Evolutionary conservation across 1,139 yeast genomes (phyloP).

Genomic region (Suhomyces guaymorum): DNA sequence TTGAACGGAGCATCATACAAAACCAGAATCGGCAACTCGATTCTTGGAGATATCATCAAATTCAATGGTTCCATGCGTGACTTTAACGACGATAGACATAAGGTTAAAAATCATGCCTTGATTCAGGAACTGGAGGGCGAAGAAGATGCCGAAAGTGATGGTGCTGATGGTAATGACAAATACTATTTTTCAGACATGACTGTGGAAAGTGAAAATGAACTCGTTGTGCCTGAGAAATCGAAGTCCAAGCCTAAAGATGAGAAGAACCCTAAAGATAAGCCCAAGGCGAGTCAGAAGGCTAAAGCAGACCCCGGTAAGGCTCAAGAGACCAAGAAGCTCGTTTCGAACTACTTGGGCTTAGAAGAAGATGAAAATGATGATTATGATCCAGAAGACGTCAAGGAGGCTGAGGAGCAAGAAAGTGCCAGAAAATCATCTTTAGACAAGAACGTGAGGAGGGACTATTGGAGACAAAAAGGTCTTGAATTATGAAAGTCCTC

Average conservation of each 20-base stretch:
- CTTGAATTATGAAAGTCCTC: constrained; percentile 25
- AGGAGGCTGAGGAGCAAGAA: constrained; percentile 17
- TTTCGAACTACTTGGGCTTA: constrained; percentile 31
- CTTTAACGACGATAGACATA: constrained; percentile 72
- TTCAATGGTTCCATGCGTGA: constrained; percentile 76
- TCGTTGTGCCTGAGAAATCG: constrained; percentile 5
- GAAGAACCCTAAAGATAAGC: constrained; percentile 5
- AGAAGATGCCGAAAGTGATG: constrained; percentile 31
- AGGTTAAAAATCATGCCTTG: constrained; percentile 64
- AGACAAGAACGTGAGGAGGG: constrained; percentile 40
- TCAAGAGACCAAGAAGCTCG: constrained; percentile 22
- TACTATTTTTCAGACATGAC: constrained; percentile 47
- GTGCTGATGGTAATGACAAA: constrained; percentile 38
- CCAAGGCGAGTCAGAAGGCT: constrained; percentile 1
- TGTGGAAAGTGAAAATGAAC: constrained; percentile 39
- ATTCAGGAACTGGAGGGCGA: constrained; percentile 26
- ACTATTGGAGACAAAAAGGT: constrained; percentile 49
- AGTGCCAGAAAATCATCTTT: constrained; percentile 21
- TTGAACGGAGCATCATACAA: constrained; percentile 62
- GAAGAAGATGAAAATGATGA: constrained; percentile 20
- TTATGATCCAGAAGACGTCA: constrained; percentile 14
- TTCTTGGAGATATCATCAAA: constrained; percentile 77
- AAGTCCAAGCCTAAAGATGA: too few species aligned
- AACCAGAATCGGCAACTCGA: constrained; percentile 69
- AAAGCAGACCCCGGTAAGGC: constrained; percentile 8